Evolutionary conservation across 2,329 filamentous ascomycete species (phyloP).

Genomic region (Venturiaceae sp.): DNA sequence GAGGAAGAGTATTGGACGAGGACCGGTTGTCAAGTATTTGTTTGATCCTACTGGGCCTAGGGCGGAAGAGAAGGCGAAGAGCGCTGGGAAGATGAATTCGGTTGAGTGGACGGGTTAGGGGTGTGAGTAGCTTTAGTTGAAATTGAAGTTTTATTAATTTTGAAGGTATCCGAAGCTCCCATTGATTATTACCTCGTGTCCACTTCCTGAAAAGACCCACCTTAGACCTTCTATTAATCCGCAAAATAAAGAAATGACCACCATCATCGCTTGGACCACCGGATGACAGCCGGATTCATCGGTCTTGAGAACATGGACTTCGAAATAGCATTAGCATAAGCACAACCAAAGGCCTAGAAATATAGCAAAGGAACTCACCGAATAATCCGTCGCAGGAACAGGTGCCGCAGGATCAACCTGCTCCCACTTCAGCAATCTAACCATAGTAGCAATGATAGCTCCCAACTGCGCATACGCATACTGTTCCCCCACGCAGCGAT

Average conservation of each 20-base stretch:
- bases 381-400: conserved; percentile 56
- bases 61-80: background rate
- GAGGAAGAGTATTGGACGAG: background rate
- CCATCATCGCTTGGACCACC: conserved; percentile 4
- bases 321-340: background rate
- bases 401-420: conserved; percentile 56
- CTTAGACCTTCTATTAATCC: too few species aligned
- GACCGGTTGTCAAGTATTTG: background rate
- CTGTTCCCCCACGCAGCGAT: conserved; percentile 86
- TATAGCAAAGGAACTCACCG: conserved; percentile 25
- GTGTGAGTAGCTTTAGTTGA: too few species aligned
- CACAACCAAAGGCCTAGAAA: background rate
- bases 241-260: too few species aligned
- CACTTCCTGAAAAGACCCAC: too few species aligned
- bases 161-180: too few species aligned
- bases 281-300: conserved; percentile 6
- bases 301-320: conserved; percentile 8
- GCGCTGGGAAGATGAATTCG: background rate
- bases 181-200: too few species aligned
- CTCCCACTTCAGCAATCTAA: conserved; percentile 64
- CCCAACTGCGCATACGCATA: conserved; percentile 84
- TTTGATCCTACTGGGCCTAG: background rate
- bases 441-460: conserved; percentile 64
- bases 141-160: too few species aligned
- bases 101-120: too few species aligned